Percentiles rank a stretch among this genome's conserved stretches.
Conservation (phyloP, 129 eudicot genomes). For the Daucus carota region DH1_v3.0 NC_030387.2:13049501-13050000, state of each 20-base stretch:
- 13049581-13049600: slow-evolving; percentile 48
- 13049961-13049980: slow-evolving; percentile 44
- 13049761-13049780: slow-evolving; percentile 52
- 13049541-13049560: too few species aligned
- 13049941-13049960: slow-evolving; percentile 12
- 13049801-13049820: slow-evolving; percentile 26
- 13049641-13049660: too few species aligned
- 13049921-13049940: too few species aligned
- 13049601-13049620: slow-evolving; percentile 27
- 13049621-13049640: too few species aligned
- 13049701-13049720: slow-evolving; percentile 84
- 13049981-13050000: slow-evolving; percentile 20
- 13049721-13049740: slow-evolving; percentile 46
- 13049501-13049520: too few species aligned
- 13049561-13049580: slow-evolving; percentile 46
- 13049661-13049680: too few species aligned
- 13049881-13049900: slow-evolving; percentile 24
- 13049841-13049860: slow-evolving; percentile 16
- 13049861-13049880: slow-evolving; percentile 45
- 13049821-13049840: slow-evolving; percentile 29
- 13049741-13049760: slow-evolving; percentile 58
- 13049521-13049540: too few species aligned
- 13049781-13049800: slow-evolving; percentile 40
- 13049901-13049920: too few species aligned
- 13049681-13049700: slow-evolving; percentile 24